Evolutionary conservation across 2,329 filamentous ascomycete species (phyloP), one percentile per base, ranked within the genome.

Genomic region (Penicillium sp.): DNA sequence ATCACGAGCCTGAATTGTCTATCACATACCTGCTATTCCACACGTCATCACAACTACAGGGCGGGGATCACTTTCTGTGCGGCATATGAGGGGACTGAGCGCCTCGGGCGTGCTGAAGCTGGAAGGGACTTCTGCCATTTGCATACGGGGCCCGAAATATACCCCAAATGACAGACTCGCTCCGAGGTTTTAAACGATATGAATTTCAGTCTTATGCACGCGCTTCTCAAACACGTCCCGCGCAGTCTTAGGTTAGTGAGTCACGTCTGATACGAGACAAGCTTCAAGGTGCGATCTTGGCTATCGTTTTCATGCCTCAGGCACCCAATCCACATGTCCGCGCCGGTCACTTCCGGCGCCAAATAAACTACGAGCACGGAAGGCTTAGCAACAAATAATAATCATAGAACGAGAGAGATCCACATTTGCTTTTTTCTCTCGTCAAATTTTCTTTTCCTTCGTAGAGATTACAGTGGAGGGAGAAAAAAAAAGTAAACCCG

Each of bases 1-100:
- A 25, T 13, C 10, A 19, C 42, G 16, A 40, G 28, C 25, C 22
- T 25, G 30, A 16, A 7, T 11, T 19, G 13, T 16, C 19, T 33
- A 5, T 48, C 28, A 46, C 52, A 53, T 49, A 56, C 57, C 62
- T 58, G 62, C 59, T 30, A 64, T 53, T 33, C 62, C 59, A 38
- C 62, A 59, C 7, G 57, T 64, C 54, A 60, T 64, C 5, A 58
- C 40, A 16, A 58, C 57, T 30, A 60, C 54, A 40, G 60, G 59
- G 19, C 56, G 62, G 53, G 57, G 53, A 22, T 64, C 59, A 30
- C 30, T 40, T 49, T 51, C 26, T 54, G 53, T 35, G 16, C 62
- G 57, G 38, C 46, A 22, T 40, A 64, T 19, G 11, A 52, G 37
- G 28, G 54, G 54, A 28, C 52, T 49, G 38, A 62, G 57, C 16